Evolutionary conservation across 495 filamentous ascomycete species (phyloP).

Genomic region (Penicillium subrubescens): DNA sequence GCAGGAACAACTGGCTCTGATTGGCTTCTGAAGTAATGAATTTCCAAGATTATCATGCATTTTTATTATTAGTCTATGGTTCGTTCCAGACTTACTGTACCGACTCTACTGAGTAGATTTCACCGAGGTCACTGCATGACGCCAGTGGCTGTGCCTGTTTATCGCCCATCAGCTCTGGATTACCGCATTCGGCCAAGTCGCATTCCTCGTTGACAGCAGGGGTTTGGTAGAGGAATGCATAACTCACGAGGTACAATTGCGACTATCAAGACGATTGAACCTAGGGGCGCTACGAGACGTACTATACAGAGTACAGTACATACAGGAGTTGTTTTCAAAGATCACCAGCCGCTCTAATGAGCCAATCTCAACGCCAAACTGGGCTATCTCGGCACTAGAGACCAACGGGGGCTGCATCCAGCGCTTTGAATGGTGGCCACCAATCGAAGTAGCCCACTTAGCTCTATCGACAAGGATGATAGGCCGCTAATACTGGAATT

Average conservation of each 20-base stretch:
- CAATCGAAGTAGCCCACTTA: background rate
- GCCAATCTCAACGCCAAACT: background rate
- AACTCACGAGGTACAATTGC: background rate
- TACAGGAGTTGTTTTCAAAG: background rate
- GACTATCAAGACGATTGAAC: background rate
- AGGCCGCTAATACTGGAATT: background rate
- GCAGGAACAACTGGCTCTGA: background rate
- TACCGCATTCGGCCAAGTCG: constrained; percentile 5
- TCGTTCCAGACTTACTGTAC: background rate
- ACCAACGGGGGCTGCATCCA: background rate
- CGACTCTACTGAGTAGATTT: background rate
- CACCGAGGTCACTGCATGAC: constrained; percentile 14
- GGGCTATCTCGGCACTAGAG: background rate
- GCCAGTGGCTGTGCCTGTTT: constrained; percentile 25
- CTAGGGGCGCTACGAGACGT: background rate
- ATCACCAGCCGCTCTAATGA: background rate
- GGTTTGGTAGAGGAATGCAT: background rate
- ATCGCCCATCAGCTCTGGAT: constrained; percentile 1
- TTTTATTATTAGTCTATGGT: background rate
- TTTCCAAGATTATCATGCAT: constrained; percentile 2
- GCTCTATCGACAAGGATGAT: background rate
- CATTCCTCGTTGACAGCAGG: constrained; percentile 19
- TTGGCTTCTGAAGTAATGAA: background rate
- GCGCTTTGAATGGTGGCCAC: constrained; percentile 4
- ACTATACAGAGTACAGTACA: background rate